phyloP scores from a whole-genome alignment of 2,329 filamentous ascomycete genomes.

The Hypoxylon sp. region DNA sequence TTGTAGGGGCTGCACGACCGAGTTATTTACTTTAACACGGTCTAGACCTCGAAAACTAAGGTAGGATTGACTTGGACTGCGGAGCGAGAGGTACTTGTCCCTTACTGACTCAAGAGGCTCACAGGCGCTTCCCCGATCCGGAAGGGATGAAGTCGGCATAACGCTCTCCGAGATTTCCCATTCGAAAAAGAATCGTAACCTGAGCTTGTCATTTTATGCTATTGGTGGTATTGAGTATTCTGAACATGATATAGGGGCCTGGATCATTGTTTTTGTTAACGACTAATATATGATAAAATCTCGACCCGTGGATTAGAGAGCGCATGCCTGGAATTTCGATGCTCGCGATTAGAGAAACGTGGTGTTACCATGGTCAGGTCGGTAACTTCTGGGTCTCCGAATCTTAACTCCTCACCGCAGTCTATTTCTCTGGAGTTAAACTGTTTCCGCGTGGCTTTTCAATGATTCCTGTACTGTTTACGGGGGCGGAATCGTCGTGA shows the following conservation, averaged over 20 bases:
- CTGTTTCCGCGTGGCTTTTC: constrained; percentile 25
- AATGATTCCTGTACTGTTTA: constrained; percentile 20
- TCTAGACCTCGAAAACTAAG: constrained; percentile 16
- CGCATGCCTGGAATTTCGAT: background rate
- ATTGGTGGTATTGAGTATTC: background rate
- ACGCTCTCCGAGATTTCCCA: constrained; percentile 43
- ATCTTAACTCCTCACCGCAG: background rate
- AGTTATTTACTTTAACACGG: background rate
- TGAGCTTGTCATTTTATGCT: constrained; percentile 13
- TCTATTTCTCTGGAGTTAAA: constrained; percentile 2
- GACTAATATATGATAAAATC: background rate
- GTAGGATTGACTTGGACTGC: constrained; percentile 1
- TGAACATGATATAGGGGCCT: constrained; percentile 1
- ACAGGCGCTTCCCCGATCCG: constrained; percentile 31
- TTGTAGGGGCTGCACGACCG: background rate
- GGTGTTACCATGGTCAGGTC: background rate
- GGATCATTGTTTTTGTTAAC: constrained; percentile 3
- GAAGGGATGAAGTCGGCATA: constrained; percentile 44
- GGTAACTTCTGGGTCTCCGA: background rate
- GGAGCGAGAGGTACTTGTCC: constrained; percentile 8
- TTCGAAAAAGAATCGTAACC: constrained; percentile 21
- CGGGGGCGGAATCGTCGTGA: constrained; percentile 49
- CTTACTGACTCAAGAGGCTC: constrained; percentile 23
- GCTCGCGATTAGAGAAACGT: background rate
- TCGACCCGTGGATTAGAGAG: background rate